Conservation (phyloP, 345 rosid species). For the Citrus australasica region DNA sequence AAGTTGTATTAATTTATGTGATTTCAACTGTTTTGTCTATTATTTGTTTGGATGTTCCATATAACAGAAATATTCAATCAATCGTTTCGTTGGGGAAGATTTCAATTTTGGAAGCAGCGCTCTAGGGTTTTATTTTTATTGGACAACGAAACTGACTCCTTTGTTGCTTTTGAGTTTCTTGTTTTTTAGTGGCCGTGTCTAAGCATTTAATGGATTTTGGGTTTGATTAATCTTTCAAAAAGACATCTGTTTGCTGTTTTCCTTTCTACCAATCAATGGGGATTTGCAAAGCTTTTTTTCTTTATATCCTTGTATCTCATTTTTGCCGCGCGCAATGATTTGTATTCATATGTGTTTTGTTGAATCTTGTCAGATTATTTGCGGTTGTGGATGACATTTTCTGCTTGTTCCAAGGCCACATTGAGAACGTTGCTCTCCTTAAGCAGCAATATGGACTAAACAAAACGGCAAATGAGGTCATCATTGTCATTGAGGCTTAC, state of each 20-base stretch:
- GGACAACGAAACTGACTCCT: background rate
- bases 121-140: background rate
- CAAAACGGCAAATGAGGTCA: slow-evolving; percentile 87
- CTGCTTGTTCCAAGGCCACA: slow-evolving; percentile 94
- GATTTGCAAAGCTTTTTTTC: background rate
- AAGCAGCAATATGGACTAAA: slow-evolving; percentile 93
- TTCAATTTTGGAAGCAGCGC: background rate
- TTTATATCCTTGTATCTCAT: background rate
- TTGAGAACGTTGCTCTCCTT: slow-evolving; percentile 73
- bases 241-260: background rate
- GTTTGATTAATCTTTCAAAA: background rate
- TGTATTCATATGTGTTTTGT: background rate
- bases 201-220: background rate
- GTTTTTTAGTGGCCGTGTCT: background rate
- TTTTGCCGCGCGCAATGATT: background rate
- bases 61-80: background rate
- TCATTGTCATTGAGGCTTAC: slow-evolving; percentile 83
- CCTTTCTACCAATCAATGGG: background rate
- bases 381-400: slow-evolving; percentile 91
- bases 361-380: slow-evolving; percentile 52
- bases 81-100: background rate
- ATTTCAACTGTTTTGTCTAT: background rate
- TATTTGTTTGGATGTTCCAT: background rate
- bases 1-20: background rate
- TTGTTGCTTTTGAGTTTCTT: background rate